These are phyloP conservation scores for Royoungia palumana DNA, from an alignment of 768 basidiomycete species.

Conservation along the genomic window DNA sequence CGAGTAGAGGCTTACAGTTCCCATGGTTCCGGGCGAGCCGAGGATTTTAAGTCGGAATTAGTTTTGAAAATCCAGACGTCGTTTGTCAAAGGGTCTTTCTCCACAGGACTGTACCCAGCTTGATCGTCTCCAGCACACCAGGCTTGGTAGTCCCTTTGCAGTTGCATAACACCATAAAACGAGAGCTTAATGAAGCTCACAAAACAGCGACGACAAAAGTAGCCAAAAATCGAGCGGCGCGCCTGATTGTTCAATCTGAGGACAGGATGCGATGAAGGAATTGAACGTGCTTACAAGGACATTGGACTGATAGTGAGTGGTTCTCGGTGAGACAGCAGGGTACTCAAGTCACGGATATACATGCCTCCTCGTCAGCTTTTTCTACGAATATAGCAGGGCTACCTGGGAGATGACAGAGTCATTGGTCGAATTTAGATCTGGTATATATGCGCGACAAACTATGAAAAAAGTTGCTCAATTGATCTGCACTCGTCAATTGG, in stretches of 20 bases:
- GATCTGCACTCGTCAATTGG: slow-evolving; percentile 52
- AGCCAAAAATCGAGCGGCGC: slow-evolving; percentile 77
- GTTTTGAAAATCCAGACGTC: slow-evolving; percentile 58
- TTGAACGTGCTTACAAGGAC: slow-evolving; percentile 21
- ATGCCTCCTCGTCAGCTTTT: slow-evolving; percentile 55
- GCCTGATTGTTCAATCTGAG: slow-evolving; percentile 37
- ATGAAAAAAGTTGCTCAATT: slow-evolving; percentile 60
- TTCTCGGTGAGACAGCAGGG: slow-evolving; percentile 7
- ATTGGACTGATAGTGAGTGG: slow-evolving; percentile 17
- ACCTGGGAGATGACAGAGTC: slow-evolving; percentile 34
- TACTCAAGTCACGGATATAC: slow-evolving; percentile 25
- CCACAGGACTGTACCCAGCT: slow-evolving; percentile 47
- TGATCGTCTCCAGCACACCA: slow-evolving; percentile 54
- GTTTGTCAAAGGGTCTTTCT: slow-evolving; percentile 52
- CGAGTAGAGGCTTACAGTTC: slow-evolving; percentile 44
- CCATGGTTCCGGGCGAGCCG: slow-evolving; percentile 60
- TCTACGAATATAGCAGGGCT: slow-evolving; percentile 57
- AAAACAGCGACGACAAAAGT: slow-evolving; percentile 74
- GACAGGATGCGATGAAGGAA: slow-evolving; percentile 8
- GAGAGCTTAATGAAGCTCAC: slow-evolving; percentile 75
- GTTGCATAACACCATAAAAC: slow-evolving; percentile 63
- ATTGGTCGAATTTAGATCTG: not conserved
- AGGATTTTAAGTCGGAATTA: slow-evolving; percentile 59
- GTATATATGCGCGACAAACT: slow-evolving; percentile 19
- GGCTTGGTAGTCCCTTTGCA: slow-evolving; percentile 61